Evolutionary conservation across 1,284 basidiomycete species (phyloP), one percentile per base, ranked within the genome.

Genomic region (Moesziomyces sp.): DNA sequence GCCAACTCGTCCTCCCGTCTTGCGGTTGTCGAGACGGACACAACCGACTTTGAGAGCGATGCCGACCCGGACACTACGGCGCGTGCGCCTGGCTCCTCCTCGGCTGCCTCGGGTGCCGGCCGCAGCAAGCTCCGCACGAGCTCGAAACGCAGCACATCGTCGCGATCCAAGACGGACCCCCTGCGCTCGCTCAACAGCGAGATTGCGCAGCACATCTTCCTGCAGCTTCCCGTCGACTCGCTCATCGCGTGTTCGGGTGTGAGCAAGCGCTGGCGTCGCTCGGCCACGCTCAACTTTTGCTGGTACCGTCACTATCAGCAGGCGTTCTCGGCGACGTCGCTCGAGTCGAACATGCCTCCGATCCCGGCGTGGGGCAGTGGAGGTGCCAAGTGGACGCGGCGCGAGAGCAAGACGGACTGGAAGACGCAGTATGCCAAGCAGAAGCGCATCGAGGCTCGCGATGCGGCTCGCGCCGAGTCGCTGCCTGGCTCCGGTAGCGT

Each of bases 171-270:
- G 46, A 74, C 72, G 26, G 79, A 81, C 46, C 79, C 79, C 2
- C 64, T 81, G 13, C 71, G 71, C 18, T 54, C 74, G 5, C 52
- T 81, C 11, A 74, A 58, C 23, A 64, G 52, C 54, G 79, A 80
- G 56, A 60, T 80, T 45, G 72, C 80, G n/a, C 80, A 81, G 48
- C 76, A 78, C 57, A 81, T 81, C 60, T 81, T 81, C 68, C 72
- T 80, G 42, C 68, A 74, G 19, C 73, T 80, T 3, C 75, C 75
- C 44, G 57, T 76, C 18, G 58, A 61, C 16, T 55, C 71, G 10
- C 65, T 81, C 10, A 24, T 74, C n/a, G 51, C 73, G 13, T 76
- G 73, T 40, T 80, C 80, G 9, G 52, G 54, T 21, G 78, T 81
- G 16, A 65, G 58, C 56, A 77, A 70, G 34, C 63, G 73, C 38